Conservation (phyloP, 208 protist genomes). For the Trypanosoma cruzi region DNA sequence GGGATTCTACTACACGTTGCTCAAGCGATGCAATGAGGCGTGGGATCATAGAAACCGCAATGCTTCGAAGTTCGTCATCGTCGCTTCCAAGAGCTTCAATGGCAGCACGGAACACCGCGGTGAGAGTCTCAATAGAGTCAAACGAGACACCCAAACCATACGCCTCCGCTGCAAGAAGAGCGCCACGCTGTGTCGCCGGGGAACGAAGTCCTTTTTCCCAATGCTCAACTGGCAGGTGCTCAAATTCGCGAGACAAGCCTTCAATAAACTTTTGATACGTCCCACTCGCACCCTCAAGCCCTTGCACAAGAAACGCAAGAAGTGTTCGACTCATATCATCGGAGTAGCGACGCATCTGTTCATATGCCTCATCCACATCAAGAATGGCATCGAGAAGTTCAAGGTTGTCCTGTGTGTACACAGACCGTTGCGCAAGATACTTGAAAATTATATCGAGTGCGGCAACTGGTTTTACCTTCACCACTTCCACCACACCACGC, state of each 20-base stretch:
- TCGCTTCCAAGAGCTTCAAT: constrained; percentile 71
- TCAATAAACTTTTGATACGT: constrained; percentile 72
- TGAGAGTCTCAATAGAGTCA: constrained; percentile 74
- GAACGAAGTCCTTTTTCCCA: constrained; percentile 67
- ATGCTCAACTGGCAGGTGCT: constrained; percentile 57
- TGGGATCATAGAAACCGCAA: constrained; percentile 64
- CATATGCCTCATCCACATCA: constrained; percentile 79
- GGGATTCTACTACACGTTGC: constrained; percentile 52
- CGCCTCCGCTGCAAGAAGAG: constrained; percentile 68
- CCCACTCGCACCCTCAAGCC: constrained; percentile 52
- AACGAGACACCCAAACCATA: constrained; percentile 65
- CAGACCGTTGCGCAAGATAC: constrained; percentile 47
- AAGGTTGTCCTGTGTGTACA: constrained; percentile 61
- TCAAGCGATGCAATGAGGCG: constrained; percentile 70
- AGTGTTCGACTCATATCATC: constrained; percentile 59
- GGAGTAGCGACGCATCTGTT: constrained; percentile 66
- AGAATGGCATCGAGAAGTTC: constrained; percentile 83
- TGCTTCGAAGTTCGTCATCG: constrained; percentile 33
- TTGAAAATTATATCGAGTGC: constrained; percentile 87
- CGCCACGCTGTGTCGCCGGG: constrained; percentile 62
- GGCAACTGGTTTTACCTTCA: constrained; percentile 86
- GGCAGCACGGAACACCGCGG: constrained; percentile 59
- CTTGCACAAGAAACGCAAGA: constrained; percentile 67
- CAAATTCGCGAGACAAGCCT: constrained; percentile 43
- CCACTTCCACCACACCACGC: constrained; percentile 89